Percentiles rank a stretch among this genome's conserved stretches.
These are phyloP conservation scores for Ophiognomonia clavigignenti-juglandacearum DNA, from an alignment of 2,329 filamentous ascomycete genomes.

Conservation along the genomic window DNA sequence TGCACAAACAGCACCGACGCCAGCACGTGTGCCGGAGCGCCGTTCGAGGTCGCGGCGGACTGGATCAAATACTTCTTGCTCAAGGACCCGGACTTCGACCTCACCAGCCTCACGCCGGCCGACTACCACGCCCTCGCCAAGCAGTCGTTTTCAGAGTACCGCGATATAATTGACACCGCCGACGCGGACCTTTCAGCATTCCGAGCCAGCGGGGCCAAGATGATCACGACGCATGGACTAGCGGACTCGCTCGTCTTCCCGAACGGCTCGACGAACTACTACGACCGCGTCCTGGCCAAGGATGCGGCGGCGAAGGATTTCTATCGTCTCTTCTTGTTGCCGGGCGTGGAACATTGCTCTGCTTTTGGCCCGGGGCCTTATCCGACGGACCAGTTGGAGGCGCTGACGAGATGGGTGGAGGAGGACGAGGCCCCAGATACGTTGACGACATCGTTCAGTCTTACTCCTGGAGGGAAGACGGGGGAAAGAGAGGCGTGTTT, in stretches of 20 bases:
- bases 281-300: background rate
- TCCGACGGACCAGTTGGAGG: background rate
- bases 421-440: background rate
- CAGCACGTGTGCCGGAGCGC: background rate
- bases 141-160: background rate
- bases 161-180: background rate
- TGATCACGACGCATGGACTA: slow-evolving; percentile 9
- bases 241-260: background rate
- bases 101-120: background rate
- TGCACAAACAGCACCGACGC: background rate
- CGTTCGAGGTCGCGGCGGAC: background rate
- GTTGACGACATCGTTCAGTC: background rate
- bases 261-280: background rate
- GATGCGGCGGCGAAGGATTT: background rate
- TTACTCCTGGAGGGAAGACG: background rate
- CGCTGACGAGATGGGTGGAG: background rate
- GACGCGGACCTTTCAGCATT: slow-evolving; percentile 7
- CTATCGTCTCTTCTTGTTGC: background rate
- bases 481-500: background rate
- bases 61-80: background rate
- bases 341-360: background rate
- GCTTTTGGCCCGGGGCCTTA: background rate
- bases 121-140: background rate
- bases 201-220: slow-evolving; percentile 6
- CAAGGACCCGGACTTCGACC: background rate